Evolutionary conservation across 2,329 filamentous ascomycete species (phyloP).

Genomic region (Penicillium sp.): DNA sequence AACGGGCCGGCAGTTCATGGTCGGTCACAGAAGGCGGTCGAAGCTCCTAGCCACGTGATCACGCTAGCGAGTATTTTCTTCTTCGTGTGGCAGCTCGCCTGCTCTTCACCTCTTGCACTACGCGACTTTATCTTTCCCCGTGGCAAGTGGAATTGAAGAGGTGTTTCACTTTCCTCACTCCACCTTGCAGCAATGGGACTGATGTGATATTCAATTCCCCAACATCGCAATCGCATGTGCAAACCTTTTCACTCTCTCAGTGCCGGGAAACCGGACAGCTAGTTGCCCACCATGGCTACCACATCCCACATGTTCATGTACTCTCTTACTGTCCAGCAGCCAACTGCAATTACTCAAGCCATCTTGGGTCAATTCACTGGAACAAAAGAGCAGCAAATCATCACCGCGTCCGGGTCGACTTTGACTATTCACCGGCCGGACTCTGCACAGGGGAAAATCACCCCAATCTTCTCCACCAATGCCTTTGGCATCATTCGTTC

Average conservation of each 20-base stretch:
- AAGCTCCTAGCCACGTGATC: conserved; percentile 31
- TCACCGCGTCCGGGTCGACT: conserved; percentile 87
- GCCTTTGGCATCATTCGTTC: conserved; percentile 93
- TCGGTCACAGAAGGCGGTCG: conserved; percentile 37
- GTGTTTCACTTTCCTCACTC: conserved; percentile 23
- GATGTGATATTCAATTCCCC: conserved; percentile 28
- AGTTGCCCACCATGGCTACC: conserved; percentile 74
- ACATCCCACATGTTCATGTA: conserved; percentile 99
- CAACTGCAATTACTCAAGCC: conserved; percentile 85
- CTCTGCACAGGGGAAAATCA: conserved; percentile 79
- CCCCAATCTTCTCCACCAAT: conserved; percentile 85
- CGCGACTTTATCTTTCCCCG: conserved; percentile 1
- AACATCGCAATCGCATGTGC: conserved; percentile 32
- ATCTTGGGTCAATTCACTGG: conserved; percentile 94
- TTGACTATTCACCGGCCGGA: conserved; percentile 86
- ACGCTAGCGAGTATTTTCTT: conserved; percentile 30
- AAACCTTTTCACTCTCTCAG: conserved; percentile 12
- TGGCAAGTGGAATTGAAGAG: conserved; percentile 29
- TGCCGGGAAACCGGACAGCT: conserved; percentile 22
- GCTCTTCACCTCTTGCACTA: conserved; percentile 10
- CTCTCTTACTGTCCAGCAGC: conserved; percentile 90
- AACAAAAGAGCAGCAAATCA: conserved; percentile 96
- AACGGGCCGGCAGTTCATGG: conserved; percentile 16
- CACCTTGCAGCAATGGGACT: conserved; percentile 39
- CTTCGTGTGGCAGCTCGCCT: background rate